Evolutionary conservation across 2,329 filamentous ascomycete genomes (phyloP).

Genomic region (Rutstroemia sp.): DNA sequence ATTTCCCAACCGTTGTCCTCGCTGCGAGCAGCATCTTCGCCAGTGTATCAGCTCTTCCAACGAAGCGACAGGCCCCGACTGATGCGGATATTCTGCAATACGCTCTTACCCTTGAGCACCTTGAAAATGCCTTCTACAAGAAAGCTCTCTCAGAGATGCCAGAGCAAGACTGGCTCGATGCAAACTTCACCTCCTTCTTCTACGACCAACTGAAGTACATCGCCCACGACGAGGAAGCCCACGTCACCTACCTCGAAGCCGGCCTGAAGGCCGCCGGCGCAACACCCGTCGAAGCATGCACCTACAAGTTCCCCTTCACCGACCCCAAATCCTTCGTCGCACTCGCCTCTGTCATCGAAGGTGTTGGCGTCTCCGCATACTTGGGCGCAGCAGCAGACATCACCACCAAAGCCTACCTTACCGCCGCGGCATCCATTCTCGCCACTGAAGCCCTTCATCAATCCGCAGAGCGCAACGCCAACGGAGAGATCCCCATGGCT

Average conservation of each 20-base stretch:
- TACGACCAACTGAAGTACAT: constrained; percentile 53
- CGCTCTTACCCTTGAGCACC: constrained; percentile 46
- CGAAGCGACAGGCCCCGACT: constrained; percentile 19
- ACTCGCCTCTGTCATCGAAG: constrained; percentile 48
- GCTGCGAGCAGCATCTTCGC: constrained; percentile 11
- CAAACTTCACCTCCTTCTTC: constrained; percentile 43
- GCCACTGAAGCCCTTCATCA: constrained; percentile 61
- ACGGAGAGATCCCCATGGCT: constrained; percentile 45
- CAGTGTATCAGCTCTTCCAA: constrained; percentile 12
- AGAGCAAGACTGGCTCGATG: constrained; percentile 41
- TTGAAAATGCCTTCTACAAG: constrained; percentile 58
- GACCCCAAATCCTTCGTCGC: constrained; percentile 43
- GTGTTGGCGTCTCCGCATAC: constrained; percentile 52
- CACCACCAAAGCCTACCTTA: constrained; percentile 50
- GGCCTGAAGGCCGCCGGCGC: constrained; percentile 39
- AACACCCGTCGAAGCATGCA: constrained; percentile 46
- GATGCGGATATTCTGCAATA: constrained; percentile 38
- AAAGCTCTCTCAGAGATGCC: constrained; percentile 52
- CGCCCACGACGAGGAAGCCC: constrained; percentile 46
- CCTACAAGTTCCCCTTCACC: constrained; percentile 47
- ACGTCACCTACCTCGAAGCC: constrained; percentile 49
- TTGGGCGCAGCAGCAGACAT: constrained; percentile 55
- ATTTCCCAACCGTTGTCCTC: constrained; percentile 18
- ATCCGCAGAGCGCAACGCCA: constrained; percentile 47
- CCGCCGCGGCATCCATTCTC: constrained; percentile 56